Conservation (phyloP, 2,329 filamentous ascomycete species). For the Phialemonium atrogriseum region DNA sequence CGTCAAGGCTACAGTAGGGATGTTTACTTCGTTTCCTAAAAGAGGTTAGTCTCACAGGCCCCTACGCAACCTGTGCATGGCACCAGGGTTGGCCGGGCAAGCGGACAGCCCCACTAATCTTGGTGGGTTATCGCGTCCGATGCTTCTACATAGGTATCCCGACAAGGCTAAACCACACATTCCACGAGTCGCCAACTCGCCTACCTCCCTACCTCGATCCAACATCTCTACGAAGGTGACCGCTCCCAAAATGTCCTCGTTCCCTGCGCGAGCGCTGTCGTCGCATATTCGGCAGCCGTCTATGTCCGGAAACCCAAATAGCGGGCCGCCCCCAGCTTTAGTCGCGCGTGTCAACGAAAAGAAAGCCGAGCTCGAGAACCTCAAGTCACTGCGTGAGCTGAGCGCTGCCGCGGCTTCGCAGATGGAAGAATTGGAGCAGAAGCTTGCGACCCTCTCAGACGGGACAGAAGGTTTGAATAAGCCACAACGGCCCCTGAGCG, state of each 20-base stretch:
- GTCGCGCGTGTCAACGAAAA: slow-evolving; percentile 76
- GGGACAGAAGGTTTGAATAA: slow-evolving; percentile 63
- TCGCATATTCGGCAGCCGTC: slow-evolving; percentile 61
- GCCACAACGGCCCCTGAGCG: not conserved
- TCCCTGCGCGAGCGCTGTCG: slow-evolving; percentile 48
- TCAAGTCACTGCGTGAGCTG: slow-evolving; percentile 69
- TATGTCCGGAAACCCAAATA: slow-evolving; percentile 33
- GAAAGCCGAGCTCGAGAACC: slow-evolving; percentile 70
- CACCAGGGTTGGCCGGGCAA: slow-evolving; percentile 12
- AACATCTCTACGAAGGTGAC: not conserved
- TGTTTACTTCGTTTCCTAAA: slow-evolving; percentile 19
- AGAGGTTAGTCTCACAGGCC: slow-evolving; percentile 9
- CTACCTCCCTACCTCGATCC: too few species aligned
- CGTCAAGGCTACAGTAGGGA: slow-evolving; percentile 7
- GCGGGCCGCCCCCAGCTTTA: slow-evolving; percentile 60
- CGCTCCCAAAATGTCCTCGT: slow-evolving; percentile 44
- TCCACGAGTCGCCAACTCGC: too few species aligned
- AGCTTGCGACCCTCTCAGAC: slow-evolving; percentile 67
- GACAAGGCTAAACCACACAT: too few species aligned
- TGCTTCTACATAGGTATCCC: too few species aligned
- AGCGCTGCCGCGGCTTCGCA: slow-evolving; percentile 71
- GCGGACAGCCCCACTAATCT: not conserved
- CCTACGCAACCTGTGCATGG: slow-evolving; percentile 3
- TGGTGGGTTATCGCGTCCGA: too few species aligned
- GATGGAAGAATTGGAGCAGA: slow-evolving; percentile 75